phyloP scores from a whole-genome alignment of 2,329 filamentous ascomycete species.

The Cladophialophora yegresii region DNA sequence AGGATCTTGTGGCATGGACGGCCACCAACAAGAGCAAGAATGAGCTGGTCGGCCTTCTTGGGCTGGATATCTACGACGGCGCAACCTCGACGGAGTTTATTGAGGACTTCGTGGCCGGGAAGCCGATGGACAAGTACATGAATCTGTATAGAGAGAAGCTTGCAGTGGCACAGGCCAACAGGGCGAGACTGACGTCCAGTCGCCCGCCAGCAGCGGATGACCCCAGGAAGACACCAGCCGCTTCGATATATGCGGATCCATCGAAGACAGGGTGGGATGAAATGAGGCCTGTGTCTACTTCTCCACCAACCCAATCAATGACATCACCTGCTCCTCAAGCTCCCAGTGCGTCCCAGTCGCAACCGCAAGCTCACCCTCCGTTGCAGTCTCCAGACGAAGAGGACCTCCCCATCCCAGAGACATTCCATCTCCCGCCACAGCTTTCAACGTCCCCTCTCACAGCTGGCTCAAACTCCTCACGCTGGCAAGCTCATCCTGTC shows the following conservation, averaged over 20 bases:
- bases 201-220: neutral
- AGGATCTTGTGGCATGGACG: slow-evolving; percentile 1
- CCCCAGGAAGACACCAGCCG: neutral
- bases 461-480: neutral
- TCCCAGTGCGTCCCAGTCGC: neutral
- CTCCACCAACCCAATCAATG: neutral
- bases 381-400: neutral
- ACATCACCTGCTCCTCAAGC: neutral
- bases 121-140: slow-evolving; percentile 27
- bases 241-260: neutral
- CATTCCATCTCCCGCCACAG: neutral
- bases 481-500: slow-evolving; percentile 19
- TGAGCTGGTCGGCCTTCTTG: neutral
- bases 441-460: neutral
- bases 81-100: slow-evolving; percentile 21
- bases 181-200: neutral
- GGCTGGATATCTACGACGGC: neutral
- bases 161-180: slow-evolving; percentile 5
- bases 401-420: neutral
- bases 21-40: neutral
- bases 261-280: neutral
- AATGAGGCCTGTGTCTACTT: neutral
- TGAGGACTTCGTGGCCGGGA: slow-evolving; percentile 25
- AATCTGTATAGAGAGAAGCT: slow-evolving; percentile 16
- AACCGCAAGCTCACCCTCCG: neutral